Conservation (phyloP, 2,329 filamentous ascomycete genomes). For the Alternaria solani region DNA sequence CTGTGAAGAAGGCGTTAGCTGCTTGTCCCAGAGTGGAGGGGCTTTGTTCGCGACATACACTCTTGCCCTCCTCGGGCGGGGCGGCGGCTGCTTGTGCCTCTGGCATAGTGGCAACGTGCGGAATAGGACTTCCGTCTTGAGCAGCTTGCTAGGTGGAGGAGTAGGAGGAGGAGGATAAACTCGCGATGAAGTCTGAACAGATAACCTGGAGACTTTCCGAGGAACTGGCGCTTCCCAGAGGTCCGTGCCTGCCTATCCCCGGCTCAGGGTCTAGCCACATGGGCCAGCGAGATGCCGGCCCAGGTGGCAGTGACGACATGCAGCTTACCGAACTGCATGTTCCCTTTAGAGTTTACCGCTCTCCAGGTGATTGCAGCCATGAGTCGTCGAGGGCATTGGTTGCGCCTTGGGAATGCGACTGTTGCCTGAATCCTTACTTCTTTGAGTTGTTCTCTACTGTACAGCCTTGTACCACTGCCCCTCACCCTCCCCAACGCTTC, state of each 20-base stretch:
- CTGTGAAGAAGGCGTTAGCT: slow-evolving; percentile 35
- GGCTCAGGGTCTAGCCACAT: slow-evolving; percentile 25
- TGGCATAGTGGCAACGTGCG: slow-evolving; percentile 37
- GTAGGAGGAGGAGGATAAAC: slow-evolving; percentile 8
- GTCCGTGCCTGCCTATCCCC: slow-evolving; percentile 7
- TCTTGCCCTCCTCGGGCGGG: slow-evolving; percentile 30
- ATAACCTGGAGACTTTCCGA: slow-evolving; percentile 7
- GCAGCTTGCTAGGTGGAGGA: slow-evolving; percentile 14
- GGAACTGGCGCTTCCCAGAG: slow-evolving; percentile 16
- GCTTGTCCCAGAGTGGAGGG: neutral
- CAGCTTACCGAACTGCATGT: slow-evolving; percentile 14
- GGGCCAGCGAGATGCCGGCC: slow-evolving; percentile 20
- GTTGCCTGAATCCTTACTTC: neutral
- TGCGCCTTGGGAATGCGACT: neutral
- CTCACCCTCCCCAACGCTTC: slow-evolving; percentile 15
- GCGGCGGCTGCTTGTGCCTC: slow-evolving; percentile 34
- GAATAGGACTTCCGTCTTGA: slow-evolving; percentile 17
- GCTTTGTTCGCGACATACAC: slow-evolving; percentile 28
- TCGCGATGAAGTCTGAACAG: slow-evolving; percentile 18
- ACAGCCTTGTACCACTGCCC: slow-evolving; percentile 8
- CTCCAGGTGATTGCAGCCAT: slow-evolving; percentile 3
- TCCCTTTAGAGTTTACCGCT: neutral
- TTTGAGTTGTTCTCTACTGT: neutral
- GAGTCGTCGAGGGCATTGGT: slow-evolving; percentile 7
- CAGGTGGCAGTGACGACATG: slow-evolving; percentile 26